These are phyloP conservation scores for Tuber umbilicatum DNA, from an alignment of 495 filamentous ascomycete species.

Conservation along the genomic window DNA sequence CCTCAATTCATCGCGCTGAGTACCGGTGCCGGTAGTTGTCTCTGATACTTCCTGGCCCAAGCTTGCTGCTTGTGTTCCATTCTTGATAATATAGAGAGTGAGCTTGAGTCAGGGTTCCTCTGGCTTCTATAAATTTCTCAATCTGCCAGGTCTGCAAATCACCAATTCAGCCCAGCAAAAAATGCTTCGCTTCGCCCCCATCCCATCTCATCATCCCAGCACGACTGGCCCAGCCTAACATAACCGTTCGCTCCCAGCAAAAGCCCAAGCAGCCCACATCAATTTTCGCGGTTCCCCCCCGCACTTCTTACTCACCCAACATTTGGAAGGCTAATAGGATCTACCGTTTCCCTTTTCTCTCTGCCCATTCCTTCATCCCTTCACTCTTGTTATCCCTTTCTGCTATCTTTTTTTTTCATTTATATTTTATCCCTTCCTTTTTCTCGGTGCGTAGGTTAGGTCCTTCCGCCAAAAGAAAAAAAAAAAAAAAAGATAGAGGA, in stretches of 20 bases:
- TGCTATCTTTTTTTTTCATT: constrained; percentile 32
- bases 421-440: constrained; percentile 34
- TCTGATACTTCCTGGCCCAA: not conserved
- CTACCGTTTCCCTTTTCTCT: constrained; percentile 34
- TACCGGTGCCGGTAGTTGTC: not conserved
- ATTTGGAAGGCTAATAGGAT: constrained; percentile 40
- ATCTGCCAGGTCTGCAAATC: not conserved
- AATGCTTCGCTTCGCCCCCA: constrained; percentile 34
- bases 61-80: not conserved
- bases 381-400: constrained; percentile 25
- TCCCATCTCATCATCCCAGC: constrained; percentile 40
- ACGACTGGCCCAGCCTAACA: constrained; percentile 22
- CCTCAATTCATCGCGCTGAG: not conserved
- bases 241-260: constrained; percentile 25
- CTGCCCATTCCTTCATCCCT: constrained; percentile 31
- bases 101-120: constrained; percentile 1
- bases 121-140: constrained; percentile 5
- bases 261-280: constrained; percentile 21
- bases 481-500: not conserved
- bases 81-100: constrained; percentile 1
- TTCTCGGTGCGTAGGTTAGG: constrained; percentile 30
- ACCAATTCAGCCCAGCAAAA: constrained; percentile 23
- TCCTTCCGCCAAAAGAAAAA: constrained; percentile 17
- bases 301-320: constrained; percentile 36
- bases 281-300: constrained; percentile 21